These are phyloP conservation scores for Litsea cubeba DNA, from an alignment of 164 flowering plant species.

Conservation along the genomic window DNA sequence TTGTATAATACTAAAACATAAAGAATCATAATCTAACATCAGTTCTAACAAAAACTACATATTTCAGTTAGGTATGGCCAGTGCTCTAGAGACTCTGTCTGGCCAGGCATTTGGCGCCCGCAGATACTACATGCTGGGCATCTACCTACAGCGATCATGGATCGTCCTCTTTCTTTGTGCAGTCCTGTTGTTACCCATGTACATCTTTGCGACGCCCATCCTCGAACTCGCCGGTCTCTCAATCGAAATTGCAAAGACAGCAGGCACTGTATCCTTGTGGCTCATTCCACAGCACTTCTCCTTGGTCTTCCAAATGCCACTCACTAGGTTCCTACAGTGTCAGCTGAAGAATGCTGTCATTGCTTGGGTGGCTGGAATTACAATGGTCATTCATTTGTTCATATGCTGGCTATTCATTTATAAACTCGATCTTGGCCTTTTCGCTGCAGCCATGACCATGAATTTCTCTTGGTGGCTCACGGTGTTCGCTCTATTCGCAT, in stretches of 20 bases:
- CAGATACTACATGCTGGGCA: slow-evolving; percentile 57
- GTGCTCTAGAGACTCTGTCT: slow-evolving; percentile 81
- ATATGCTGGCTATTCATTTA: slow-evolving; percentile 39
- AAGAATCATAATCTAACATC: no score
- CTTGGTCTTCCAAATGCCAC: slow-evolving; percentile 40
- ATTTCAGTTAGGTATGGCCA: slow-evolving; percentile 68
- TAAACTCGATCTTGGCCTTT: slow-evolving; percentile 28
- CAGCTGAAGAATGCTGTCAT: slow-evolving; percentile 39
- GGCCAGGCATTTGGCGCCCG: slow-evolving; percentile 89
- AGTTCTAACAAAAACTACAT: no score
- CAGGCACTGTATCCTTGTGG: slow-evolving; percentile 42
- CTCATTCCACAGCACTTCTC: slow-evolving; percentile 47
- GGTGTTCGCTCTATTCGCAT: slow-evolving; percentile 29
- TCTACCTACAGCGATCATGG: slow-evolving; percentile 88
- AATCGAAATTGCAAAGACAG: slow-evolving; percentile 51
- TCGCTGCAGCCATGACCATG: slow-evolving; percentile 33
- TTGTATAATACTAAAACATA: no score
- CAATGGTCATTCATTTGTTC: slow-evolving; percentile 28
- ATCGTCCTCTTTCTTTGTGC: slow-evolving; percentile 50
- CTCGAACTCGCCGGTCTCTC: slow-evolving; percentile 53
- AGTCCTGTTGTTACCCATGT: slow-evolving; percentile 47
- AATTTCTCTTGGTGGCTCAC: slow-evolving; percentile 50
- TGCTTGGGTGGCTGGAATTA: slow-evolving; percentile 35
- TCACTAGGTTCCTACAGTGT: slow-evolving; percentile 51
- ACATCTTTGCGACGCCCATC: slow-evolving; percentile 56